A percentile compares a stretch with the other conserved stretches of the same genome.
Conservation (phyloP, 106 monocot genomes). For the Dendrobium catenatum region DNA sequence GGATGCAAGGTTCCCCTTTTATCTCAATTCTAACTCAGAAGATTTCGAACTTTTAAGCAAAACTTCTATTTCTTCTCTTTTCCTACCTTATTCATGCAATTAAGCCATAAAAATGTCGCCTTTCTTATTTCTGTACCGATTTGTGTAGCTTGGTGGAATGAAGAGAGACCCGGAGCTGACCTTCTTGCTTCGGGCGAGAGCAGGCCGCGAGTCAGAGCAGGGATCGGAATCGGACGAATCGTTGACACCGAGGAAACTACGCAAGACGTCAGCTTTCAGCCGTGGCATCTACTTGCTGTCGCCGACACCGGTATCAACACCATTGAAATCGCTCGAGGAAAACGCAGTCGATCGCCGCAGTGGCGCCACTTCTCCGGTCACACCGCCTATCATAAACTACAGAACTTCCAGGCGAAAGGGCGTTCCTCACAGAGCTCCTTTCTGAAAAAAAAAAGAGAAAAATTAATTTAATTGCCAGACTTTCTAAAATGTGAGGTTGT, state of each 20-base stretch:
- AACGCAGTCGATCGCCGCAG: constrained; percentile 12
- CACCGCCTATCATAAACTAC: constrained; percentile 67
- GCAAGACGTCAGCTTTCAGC: constrained; percentile 22
- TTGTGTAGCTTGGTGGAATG: constrained; percentile 71
- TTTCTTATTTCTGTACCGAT: background rate
- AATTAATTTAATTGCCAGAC: background rate
- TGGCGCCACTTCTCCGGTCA: constrained; percentile 57
- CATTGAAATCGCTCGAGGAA: constrained; percentile 17
- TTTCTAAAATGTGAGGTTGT: background rate
- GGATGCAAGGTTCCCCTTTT: constrained; percentile 76
- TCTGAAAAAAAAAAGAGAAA: constrained; percentile 12
- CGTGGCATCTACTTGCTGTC: constrained; percentile 11
- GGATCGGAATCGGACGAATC: constrained; percentile 47
- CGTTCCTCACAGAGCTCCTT: constrained; percentile 73
- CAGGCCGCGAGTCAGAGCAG: constrained; percentile 13
- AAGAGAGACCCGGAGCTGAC: constrained; percentile 55
- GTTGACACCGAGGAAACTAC: constrained; percentile 25
- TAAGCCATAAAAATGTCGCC: background rate
- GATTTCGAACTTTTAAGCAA: background rate
- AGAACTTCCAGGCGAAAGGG: constrained; percentile 83
- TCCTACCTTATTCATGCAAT: background rate
- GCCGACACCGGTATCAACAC: background rate
- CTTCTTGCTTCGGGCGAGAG: constrained; percentile 31
- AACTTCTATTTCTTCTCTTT: no score
- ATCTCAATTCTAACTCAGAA: background rate